phyloP scores from a whole-genome alignment of 495 filamentous ascomycete genomes.

The Aspergillus avenaceus region DNA sequence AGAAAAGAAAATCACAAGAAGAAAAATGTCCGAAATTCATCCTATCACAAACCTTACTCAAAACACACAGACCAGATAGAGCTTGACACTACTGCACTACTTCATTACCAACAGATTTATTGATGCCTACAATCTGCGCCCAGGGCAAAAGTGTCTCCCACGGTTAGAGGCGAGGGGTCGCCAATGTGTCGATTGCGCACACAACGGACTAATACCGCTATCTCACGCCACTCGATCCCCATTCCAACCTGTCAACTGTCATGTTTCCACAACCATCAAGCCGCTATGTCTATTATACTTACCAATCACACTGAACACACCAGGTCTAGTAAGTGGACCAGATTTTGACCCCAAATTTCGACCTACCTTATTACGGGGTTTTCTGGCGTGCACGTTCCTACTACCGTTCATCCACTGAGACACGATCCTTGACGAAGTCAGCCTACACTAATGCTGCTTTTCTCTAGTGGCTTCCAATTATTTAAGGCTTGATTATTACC shows the following conservation, averaged over 20 bases:
- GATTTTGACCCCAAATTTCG: slow-evolving; percentile 2
- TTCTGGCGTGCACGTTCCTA: slow-evolving; percentile 1
- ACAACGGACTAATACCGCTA: slow-evolving; percentile 17
- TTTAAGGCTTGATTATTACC: slow-evolving; percentile 11
- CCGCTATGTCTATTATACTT: slow-evolving; percentile 3
- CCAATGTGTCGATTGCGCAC: slow-evolving; percentile 5
- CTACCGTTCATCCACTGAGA: neutral
- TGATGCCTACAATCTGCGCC: slow-evolving; percentile 10
- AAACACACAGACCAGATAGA: slow-evolving; percentile 16
- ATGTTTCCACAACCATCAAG: slow-evolving; percentile 3
- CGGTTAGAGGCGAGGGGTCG: neutral
- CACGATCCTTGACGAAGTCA: neutral
- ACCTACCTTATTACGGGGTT: no score
- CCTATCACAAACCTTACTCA: slow-evolving; percentile 13
- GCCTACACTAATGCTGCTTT: neutral
- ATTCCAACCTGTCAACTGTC: slow-evolving; percentile 22
- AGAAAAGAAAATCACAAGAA: neutral
- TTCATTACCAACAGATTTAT: neutral
- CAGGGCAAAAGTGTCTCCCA: neutral
- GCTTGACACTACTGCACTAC: slow-evolving; percentile 4
- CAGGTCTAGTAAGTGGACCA: slow-evolving; percentile 2
- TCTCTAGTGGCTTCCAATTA: slow-evolving; percentile 1
- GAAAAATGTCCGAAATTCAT: slow-evolving; percentile 14
- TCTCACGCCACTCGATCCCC: slow-evolving; percentile 20
- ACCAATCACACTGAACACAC: slow-evolving; percentile 5